Evolutionary conservation across 768 basidiomycete species (phyloP).

Genomic region (Coprinellus micaceus): DNA sequence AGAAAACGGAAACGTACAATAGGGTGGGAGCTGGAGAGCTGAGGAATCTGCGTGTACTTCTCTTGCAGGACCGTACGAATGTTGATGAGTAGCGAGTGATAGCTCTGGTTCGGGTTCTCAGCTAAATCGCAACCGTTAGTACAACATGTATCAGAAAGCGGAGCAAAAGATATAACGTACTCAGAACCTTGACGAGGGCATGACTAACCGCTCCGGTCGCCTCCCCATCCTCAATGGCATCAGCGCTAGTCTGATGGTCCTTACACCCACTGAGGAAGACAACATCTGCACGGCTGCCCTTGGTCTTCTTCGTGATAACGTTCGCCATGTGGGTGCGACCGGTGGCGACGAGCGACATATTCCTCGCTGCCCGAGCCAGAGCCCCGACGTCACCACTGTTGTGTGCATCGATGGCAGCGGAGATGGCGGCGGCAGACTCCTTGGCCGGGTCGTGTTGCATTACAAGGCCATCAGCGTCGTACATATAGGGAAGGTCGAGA

Average conservation of each 20-base stretch:
- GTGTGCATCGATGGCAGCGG: background rate
- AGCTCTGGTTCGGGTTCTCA: conserved; percentile 30
- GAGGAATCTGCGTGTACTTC: conserved; percentile 30
- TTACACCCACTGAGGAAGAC: conserved; percentile 9
- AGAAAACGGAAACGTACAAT: background rate
- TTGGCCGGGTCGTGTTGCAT: background rate
- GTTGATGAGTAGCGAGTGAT: conserved; percentile 26
- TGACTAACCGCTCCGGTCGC: conserved; percentile 10
- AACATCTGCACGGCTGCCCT: conserved; percentile 2
- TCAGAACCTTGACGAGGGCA: conserved; percentile 2
- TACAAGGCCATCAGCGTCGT: background rate
- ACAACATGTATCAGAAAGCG: background rate
- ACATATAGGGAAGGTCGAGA: conserved; percentile 8
- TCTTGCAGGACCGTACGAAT: conserved; percentile 24
- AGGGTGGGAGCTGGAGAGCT: conserved; percentile 17
- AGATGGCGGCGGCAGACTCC: background rate
- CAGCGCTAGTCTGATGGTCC: conserved; percentile 8
- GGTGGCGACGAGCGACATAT: background rate
- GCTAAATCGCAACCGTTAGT: too few relatives aligned
- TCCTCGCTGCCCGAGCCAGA: background rate
- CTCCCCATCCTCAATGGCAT: background rate
- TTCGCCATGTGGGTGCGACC: background rate
- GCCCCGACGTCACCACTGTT: background rate
- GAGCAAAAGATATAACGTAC: background rate
- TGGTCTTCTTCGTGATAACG: background rate